These are phyloP conservation scores for Emydomyces testavorans DNA, from an alignment of 2,329 filamentous ascomycete genomes.

Conservation along the genomic window DNA sequence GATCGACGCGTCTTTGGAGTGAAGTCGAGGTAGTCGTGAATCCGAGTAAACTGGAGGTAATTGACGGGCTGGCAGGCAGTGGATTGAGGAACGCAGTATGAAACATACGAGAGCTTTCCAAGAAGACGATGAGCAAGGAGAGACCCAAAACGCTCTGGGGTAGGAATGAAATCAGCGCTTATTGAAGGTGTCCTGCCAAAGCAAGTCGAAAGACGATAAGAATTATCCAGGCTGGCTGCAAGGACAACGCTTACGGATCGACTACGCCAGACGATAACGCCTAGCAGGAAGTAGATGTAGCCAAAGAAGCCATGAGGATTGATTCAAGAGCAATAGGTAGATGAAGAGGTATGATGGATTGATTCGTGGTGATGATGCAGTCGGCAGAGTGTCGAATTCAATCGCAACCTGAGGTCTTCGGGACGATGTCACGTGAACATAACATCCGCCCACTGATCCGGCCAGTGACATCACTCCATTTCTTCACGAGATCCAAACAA, in stretches of 20 bases:
- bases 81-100: no score
- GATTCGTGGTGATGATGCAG: constrained; percentile 11
- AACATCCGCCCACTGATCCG: constrained; percentile 14
- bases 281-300: constrained; percentile 31
- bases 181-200: constrained; percentile 25
- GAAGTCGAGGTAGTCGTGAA: background rate
- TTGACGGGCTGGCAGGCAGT: no score
- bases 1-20: background rate
- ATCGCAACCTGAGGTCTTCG: no score
- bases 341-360: constrained; percentile 10
- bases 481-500: constrained; percentile 27
- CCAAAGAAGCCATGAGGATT: constrained; percentile 17
- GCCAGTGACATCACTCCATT: constrained; percentile 33
- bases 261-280: constrained; percentile 36
- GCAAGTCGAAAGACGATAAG: constrained; percentile 37
- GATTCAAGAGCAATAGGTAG: constrained; percentile 15
- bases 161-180: background rate
- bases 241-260: constrained; percentile 32
- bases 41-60: background rate
- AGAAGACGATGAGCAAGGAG: background rate
- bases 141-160: background rate
- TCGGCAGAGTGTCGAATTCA: constrained; percentile 15
- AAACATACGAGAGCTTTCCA: no score
- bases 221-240: constrained; percentile 37
- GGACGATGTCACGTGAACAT: constrained; percentile 29